These are phyloP conservation scores for Aspergillus nanangensis DNA, from an alignment of 495 filamentous ascomycete species.

Conservation along the genomic window DNA sequence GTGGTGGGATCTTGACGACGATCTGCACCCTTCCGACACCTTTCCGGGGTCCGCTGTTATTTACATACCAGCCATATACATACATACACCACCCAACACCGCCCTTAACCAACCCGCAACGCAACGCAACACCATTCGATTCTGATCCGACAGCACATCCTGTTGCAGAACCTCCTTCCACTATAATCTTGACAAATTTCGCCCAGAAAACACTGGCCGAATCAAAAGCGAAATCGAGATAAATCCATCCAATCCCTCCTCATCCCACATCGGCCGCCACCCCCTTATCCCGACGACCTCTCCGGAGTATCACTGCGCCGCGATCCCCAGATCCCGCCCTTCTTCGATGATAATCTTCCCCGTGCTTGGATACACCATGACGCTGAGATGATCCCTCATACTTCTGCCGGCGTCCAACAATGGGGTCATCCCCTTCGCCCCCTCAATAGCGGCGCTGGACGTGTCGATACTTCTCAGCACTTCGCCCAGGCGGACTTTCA, in stretches of 20 bases:
- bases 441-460: conserved; percentile 32
- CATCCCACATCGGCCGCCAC: neutral
- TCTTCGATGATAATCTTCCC: conserved; percentile 17
- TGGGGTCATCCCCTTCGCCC: conserved; percentile 37
- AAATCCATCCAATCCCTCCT: neutral
- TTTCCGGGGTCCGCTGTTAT: neutral
- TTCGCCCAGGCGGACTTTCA: conserved; percentile 22
- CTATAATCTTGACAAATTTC: too few relatives aligned
- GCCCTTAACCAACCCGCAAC: too few relatives aligned
- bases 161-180: too few relatives aligned
- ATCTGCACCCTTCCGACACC: conserved; percentile 1
- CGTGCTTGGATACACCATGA: conserved; percentile 34
- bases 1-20: too few relatives aligned
- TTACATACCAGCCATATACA: neutral
- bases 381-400: conserved; percentile 44
- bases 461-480: conserved; percentile 24
- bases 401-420: conserved; percentile 42
- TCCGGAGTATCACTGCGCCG: neutral
- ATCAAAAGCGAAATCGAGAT: too few relatives aligned
- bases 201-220: too few relatives aligned
- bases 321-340: neutral
- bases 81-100: too few relatives aligned
- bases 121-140: too few relatives aligned
- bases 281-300: too few relatives aligned
- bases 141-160: too few relatives aligned